Evolutionary conservation across 441 rosid genomes (phyloP), one percentile per base, ranked within the genome.

Genomic region (Jatropha multifida): DNA sequence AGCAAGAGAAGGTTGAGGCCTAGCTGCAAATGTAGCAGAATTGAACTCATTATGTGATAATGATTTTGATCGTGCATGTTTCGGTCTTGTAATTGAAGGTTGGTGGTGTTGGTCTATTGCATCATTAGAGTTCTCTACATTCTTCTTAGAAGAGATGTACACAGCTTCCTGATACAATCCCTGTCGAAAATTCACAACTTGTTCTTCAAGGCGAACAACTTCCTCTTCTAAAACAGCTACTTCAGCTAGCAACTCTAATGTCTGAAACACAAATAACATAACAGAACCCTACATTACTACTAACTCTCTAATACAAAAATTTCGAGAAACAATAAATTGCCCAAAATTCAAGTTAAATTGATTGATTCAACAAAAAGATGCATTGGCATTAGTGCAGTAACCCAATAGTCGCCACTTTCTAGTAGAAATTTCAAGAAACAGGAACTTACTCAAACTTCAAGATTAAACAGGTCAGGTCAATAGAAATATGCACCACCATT

Each of bases 221-320:
- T 94, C 98, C 79, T 94, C 98, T 80, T 94, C 98, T 79, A 94
- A 81, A 60, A 92, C 93, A 74, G 98, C 97, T 71, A 94, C 98
- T 85, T 94, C 98, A 75, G 98, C 98, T 69, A 94, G 88, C 66
- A 94, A 90, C 89, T 92, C 95, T 77, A 94, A 75, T 80, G 91
- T 91, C 98, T 94, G 63, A 78, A 76, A 64, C 64, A 74, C 58
- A 15, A 13, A 52, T 55, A 69, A n/a, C 26, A 77, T 52, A 52
- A 58, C 17, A 9, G 64, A n/a, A 61, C 32, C 26, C 61, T 27
- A 48, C 70, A 54, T 44, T 72, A 70, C 59, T 71, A 77, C 49
- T 51, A 14, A 26, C 18, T 32, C 32, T 17, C n/a, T 12, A 68
- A 2, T n/a, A 71, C 23, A 23, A 18, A 51, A 49, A n/a, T 44